Evolutionary conservation across 2,329 filamentous ascomycete species (phyloP), one percentile per base, ranked within the genome.

Genomic region (Hymenoscyphus salicellus): DNA sequence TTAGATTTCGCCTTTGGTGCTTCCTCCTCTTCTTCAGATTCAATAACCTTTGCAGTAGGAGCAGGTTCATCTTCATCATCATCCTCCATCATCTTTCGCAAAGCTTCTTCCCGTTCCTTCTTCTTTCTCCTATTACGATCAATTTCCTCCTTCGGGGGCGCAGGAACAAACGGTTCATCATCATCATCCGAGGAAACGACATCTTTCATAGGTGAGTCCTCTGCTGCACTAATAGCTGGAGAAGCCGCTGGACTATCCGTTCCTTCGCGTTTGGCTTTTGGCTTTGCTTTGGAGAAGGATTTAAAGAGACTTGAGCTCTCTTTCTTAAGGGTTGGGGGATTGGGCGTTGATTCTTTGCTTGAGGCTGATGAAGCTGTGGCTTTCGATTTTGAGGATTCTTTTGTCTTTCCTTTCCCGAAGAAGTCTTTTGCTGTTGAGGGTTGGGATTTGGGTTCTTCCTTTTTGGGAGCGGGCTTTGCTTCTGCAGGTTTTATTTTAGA

Each of bases 41-140:
- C 80, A 4, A 55, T 55, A 2, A 68, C 68, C 73, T 88, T 84
- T 14, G 84, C 83, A 33, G 88, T 32, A 10, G 60, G 32, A 10
- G 46, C 26, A 84, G 41, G 72, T 68, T 62, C 55, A 33, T 52
- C 58, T 16, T 78, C 80, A n/a, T 89, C 88, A 46, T 85, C 82
- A 62, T 86, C 84, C 56, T 92, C 89, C 90, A 93, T 92, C 89
- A 93, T 92, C 71, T 86, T 84, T 63, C 83, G 83, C 58, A 93
- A 77, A 67, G 83, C 84, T 60, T 88, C 88, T 72, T 90, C 84
- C 28, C 88, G 83, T 63, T 90, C 86, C 71, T 86, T 85, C 66
- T 83, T 84, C 20, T 76, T 79, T 71, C 81, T 82, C 23, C 73
- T 72, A 33, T 73, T 72, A 67, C 68, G 63, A 23, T 75, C 71